Conservation (phyloP, 1,284 basidiomycete species). For the Mycena sp. region DNA sequence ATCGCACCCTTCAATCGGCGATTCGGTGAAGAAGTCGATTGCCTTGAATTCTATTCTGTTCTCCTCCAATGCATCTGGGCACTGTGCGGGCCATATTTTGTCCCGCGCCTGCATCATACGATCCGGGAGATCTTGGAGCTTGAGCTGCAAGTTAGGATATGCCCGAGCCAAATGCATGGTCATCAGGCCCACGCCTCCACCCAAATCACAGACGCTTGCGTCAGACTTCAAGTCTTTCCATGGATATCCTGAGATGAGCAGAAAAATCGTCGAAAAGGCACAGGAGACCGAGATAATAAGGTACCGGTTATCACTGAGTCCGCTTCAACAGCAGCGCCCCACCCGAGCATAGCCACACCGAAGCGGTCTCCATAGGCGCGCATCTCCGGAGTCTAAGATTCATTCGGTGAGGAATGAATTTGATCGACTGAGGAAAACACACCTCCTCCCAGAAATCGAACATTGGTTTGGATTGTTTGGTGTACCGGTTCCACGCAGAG, state of each 20-base stretch:
- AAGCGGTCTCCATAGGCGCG: constrained; percentile 29
- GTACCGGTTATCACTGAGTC: constrained; percentile 20
- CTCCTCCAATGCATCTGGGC: constrained; percentile 29
- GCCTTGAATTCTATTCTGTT: constrained; percentile 48
- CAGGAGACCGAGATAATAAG: no score
- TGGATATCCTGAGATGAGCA: no score
- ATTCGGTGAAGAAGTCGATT: constrained; percentile 56
- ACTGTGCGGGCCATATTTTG: constrained; percentile 22
- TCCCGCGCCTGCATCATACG: constrained; percentile 47
- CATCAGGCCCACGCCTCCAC: constrained; percentile 54
- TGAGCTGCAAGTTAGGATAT: constrained; percentile 52
- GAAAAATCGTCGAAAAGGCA: no score
- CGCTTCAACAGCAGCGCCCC: constrained; percentile 30
- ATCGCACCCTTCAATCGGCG: constrained; percentile 50
- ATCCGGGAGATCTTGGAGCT: constrained; percentile 57
- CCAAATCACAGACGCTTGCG: constrained; percentile 58
- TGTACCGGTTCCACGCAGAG: constrained; percentile 31
- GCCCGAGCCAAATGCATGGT: constrained; percentile 51
- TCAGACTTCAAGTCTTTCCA: constrained; percentile 49
- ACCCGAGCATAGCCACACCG: constrained; percentile 34
- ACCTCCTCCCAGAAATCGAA: constrained; percentile 32
- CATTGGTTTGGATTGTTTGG: constrained; percentile 25
- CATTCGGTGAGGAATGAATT: background rate
- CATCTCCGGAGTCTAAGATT: constrained; percentile 20
- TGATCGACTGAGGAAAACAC: background rate